Evolutionary conservation across 257 asterid species (phyloP).

Genomic region (Primulina tabacum): DNA sequence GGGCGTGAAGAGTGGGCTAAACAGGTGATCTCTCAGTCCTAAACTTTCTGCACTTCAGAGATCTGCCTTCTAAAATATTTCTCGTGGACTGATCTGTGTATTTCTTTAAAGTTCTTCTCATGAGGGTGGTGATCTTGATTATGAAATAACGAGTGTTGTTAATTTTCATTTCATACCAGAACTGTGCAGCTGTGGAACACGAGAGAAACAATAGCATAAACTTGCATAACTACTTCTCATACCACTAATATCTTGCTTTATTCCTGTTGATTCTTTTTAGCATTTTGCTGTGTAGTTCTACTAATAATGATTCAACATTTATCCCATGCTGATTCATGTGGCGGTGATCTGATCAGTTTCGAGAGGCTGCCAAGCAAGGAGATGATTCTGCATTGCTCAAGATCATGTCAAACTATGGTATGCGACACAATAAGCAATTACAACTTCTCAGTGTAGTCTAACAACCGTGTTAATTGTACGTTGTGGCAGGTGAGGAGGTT

Average conservation of each 20-base stretch:
- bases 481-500: conserved; percentile 82
- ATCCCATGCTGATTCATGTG: conserved; percentile 11
- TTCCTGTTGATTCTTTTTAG: not conserved
- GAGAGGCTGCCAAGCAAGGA: conserved; percentile 68
- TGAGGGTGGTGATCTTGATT: not conserved
- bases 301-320: not conserved
- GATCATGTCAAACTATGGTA: conserved; percentile 92
- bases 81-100: not conserved
- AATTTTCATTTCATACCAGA: not conserved
- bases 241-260: not conserved
- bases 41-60: not conserved
- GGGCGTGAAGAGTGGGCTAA: conserved; percentile 96
- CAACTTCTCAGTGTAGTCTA: not conserved
- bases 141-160: not conserved
- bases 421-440: conserved; percentile 7
- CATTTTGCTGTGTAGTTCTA: not conserved
- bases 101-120: not conserved
- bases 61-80: not conserved
- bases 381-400: conserved; percentile 59
- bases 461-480: conserved; percentile 4
- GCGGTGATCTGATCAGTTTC: conserved; percentile 43
- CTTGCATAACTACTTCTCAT: not conserved
- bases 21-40: conserved; percentile 47
- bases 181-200: not conserved
- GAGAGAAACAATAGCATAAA: not conserved